Evolutionary conservation across 176 grass and related monocot species (phyloP), one percentile per base, ranked within the genome.

Genomic region (Avena atlantica): DNA sequence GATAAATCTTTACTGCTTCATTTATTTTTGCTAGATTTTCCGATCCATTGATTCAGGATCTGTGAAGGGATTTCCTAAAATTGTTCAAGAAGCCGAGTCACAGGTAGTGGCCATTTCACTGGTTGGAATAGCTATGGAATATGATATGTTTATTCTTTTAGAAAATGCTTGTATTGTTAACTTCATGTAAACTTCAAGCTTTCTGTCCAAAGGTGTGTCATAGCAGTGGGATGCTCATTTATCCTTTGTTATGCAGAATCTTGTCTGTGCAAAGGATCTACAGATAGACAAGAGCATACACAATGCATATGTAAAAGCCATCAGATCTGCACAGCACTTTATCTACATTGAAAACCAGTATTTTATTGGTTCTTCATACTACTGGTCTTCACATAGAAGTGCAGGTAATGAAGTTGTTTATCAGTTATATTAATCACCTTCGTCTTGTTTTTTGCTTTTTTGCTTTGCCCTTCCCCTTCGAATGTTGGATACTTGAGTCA

Each of bases 261-360:
- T 98, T 87, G 85, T 94, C 14, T 92, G 96, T 50, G 92, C 90
- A n/a, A 98, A 98, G 78, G 89, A 98, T 85, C 67, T 98, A 70
- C 90, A 91, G 88, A 96, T 98, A 60, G 96, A 98, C 79, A 92
- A 92, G 79, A 98, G 92, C 85, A 96, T 98, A 93, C 93, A 98
- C 69, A 96, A 86, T 13, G 93, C 96, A 36, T 98, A 98, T 78
- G 87, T 98, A 25, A 96, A 94, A 78, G 96, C 93, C 51, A 96
- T 96, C 48, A 94, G 96, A 82, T 94, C 92, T 73, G 93, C 96
- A 8, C 90, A 96, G 11, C 92, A 94, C 79, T 98, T 96, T 65
- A 83, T 98, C 81, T 98, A 98, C 64, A 94, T 98, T 78, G 96
- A 96, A 89, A 98, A 98, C 47, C 96, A 98, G 42, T 98, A 98